A percentile compares a stretch with the other conserved stretches of the same genome.
These are phyloP conservation scores for Acacia concinna DNA, from an alignment of 331 rosid species.

Conservation along the genomic window DNA sequence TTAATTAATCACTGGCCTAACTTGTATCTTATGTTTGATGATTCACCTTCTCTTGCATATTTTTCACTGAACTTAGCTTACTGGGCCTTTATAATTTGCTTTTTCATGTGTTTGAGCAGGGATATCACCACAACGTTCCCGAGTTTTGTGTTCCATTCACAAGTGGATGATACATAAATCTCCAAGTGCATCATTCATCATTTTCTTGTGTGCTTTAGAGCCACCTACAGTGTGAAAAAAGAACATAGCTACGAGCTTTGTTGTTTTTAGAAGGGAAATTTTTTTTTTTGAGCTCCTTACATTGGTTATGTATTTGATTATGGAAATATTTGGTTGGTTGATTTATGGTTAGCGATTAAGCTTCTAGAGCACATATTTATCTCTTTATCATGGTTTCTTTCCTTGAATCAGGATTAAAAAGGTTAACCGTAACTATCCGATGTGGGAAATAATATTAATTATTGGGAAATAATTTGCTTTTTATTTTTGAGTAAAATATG, in stretches of 20 bases:
- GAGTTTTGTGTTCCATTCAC: constrained; percentile 56
- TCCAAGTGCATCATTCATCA: background rate
- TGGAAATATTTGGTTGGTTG: constrained; percentile 31
- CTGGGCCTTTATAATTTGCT: background rate
- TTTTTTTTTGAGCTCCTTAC: background rate
- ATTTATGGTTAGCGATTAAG: background rate
- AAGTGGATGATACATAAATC: constrained; percentile 62
- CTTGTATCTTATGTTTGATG: background rate
- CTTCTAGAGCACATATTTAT: background rate
- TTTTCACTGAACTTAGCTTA: background rate
- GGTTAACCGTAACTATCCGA: background rate
- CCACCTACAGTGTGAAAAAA: constrained; percentile 2
- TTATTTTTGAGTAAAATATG: too few species aligned
- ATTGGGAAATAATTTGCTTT: too few species aligned
- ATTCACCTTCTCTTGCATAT: background rate
- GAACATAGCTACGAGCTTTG: constrained; percentile 1
- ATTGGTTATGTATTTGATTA: constrained; percentile 5
- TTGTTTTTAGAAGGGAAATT: background rate
- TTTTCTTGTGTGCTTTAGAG: constrained; percentile 13
- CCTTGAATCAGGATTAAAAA: background rate
- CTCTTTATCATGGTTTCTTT: background rate
- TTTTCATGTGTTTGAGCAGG: constrained; percentile 51
- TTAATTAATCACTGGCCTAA: background rate
- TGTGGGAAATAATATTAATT: background rate
- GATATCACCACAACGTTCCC: constrained; percentile 59